Conservation (phyloP, 768 basidiomycete species). For the Boletus eberwhitei region DNA sequence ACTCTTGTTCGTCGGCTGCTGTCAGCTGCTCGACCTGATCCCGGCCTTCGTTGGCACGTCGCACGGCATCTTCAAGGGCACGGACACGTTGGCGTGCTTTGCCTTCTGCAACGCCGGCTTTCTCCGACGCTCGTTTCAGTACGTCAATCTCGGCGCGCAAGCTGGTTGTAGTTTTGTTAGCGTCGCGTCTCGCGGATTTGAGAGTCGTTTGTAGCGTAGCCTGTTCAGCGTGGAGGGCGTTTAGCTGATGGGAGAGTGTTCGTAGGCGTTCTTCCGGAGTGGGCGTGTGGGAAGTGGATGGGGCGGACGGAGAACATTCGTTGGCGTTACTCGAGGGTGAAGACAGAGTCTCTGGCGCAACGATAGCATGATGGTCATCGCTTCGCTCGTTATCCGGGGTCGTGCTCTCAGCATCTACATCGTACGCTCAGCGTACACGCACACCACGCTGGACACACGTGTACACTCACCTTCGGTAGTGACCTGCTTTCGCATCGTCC, state of each 20-base stretch:
- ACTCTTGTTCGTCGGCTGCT: constrained; percentile 36
- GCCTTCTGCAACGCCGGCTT: constrained; percentile 67
- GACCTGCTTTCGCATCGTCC: constrained; percentile 61
- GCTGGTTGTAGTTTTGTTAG: constrained; percentile 79
- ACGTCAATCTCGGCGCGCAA: constrained; percentile 82
- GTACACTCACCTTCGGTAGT: constrained; percentile 55
- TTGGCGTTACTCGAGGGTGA: constrained; percentile 29
- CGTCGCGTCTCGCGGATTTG: constrained; percentile 74
- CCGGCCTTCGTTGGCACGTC: constrained; percentile 63
- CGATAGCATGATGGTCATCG: constrained; percentile 16
- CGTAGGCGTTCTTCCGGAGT: constrained; percentile 65
- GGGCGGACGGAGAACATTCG: constrained; percentile 15
- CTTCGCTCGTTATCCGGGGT: constrained; percentile 20
- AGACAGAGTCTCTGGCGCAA: constrained; percentile 12
- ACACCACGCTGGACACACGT: constrained; percentile 6
- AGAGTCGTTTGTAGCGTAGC: constrained; percentile 64
- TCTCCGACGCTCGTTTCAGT: constrained; percentile 80
- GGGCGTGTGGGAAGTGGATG: constrained; percentile 29
- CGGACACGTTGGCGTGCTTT: constrained; percentile 84
- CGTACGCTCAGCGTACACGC: constrained; percentile 2
- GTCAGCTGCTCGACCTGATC: constrained; percentile 42
- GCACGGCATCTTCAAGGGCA: constrained; percentile 85
- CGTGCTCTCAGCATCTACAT: constrained; percentile 21
- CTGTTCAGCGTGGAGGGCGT: constrained; percentile 60
- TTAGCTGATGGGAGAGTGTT: constrained; percentile 67